Percentiles rank a stretch among this genome's conserved stretches.
Evolutionary conservation across 176 grass and related monocot species (phyloP).

Genomic region (Bolboschoenus planiculmis): DNA sequence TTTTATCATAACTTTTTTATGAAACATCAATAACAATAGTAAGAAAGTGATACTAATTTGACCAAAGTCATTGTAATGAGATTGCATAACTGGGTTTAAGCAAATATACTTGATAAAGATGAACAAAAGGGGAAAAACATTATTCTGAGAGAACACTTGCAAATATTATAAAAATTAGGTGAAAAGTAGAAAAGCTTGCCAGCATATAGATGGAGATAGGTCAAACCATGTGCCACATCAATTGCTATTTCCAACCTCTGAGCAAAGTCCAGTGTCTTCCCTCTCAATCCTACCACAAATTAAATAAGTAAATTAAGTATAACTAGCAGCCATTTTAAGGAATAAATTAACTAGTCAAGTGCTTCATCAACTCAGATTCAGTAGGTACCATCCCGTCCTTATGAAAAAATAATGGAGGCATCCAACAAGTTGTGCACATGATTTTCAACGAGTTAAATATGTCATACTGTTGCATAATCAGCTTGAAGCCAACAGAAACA

Average conservation of each 20-base stretch:
- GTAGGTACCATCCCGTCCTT: not conserved
- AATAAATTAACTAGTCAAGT: not conserved
- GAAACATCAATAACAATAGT: not conserved
- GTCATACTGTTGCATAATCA: not conserved
- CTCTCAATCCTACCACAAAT: constrained; percentile 28
- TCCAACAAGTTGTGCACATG: not conserved
- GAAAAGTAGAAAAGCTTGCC: constrained; percentile 24
- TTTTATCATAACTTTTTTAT: not conserved
- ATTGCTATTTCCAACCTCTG: constrained; percentile 63
- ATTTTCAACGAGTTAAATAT: not conserved
- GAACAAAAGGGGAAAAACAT: not conserved
- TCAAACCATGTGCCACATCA: constrained; percentile 69
- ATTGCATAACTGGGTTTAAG: not conserved
- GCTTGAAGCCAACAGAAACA: not conserved
- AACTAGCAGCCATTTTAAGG: not conserved
- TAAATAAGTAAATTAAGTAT: constrained; percentile 2
- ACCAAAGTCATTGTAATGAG: not conserved
- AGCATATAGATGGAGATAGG: constrained; percentile 64
- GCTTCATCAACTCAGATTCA: not conserved
- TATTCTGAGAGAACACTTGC: not conserved
- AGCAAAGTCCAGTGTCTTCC: constrained; percentile 44
- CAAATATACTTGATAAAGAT: not conserved
- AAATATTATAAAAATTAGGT: constrained; percentile 11
- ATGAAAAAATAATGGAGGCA: not conserved
- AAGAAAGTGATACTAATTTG: not conserved